Percentiles rank a stretch among this genome's conserved stretches.
phyloP scores from a whole-genome alignment of 331 rosid genomes.

The Quercus tomentella region DNA sequence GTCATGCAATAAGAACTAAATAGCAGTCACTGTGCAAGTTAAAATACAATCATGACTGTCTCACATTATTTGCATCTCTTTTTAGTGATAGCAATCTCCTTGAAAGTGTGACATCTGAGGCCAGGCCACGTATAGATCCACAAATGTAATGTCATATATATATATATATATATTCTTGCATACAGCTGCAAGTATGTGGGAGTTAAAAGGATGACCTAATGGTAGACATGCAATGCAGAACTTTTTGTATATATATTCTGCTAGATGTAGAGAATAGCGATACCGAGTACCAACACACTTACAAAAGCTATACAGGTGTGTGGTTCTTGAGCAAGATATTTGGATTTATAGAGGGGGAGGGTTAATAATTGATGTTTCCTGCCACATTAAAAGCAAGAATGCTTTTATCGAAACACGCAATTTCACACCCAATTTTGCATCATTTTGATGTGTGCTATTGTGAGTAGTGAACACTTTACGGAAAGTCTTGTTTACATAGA shows the following conservation, averaged over 20 bases:
- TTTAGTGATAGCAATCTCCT: no score
- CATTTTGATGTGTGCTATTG: no score
- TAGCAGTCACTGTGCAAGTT: no score
- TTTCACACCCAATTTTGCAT: no score
- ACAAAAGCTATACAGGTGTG: neutral
- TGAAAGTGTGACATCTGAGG: no score
- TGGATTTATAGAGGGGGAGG: neutral
- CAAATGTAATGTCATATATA: neutral
- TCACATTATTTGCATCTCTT: no score
- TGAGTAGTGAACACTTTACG: no score
- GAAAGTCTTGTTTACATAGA: no score
- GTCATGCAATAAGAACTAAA: no score
- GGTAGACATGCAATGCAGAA: neutral
- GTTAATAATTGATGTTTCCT: constrained; percentile 39
- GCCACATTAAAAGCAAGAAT: constrained; percentile 27
- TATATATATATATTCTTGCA: neutral
- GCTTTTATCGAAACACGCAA: no score
- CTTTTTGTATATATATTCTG: neutral
- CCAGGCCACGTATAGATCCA: neutral
- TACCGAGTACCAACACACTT: neutral
- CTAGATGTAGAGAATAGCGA: neutral
- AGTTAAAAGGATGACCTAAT: neutral
- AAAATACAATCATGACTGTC: no score
- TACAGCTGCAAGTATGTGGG: neutral
- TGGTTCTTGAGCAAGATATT: constrained; percentile 19